Percentiles rank a stretch among this genome's conserved stretches.
These are phyloP conservation scores for Brassica incana DNA, from an alignment of 345 rosid genomes.

Conservation along the genomic window DNA sequence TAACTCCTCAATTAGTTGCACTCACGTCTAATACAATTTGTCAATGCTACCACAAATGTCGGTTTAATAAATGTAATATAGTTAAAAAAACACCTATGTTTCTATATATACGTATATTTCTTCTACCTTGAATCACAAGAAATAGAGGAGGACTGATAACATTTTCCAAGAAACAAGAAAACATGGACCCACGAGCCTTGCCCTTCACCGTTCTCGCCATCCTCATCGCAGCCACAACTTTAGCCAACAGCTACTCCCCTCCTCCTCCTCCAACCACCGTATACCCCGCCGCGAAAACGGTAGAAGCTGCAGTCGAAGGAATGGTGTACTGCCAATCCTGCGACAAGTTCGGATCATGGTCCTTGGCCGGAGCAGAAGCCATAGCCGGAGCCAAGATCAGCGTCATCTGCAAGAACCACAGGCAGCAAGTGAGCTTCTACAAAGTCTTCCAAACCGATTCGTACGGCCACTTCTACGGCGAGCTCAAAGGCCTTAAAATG, in stretches of 20 bases:
- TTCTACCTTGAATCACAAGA: constrained; percentile 16
- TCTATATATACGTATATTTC: background rate
- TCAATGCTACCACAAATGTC: background rate
- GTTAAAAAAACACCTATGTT: background rate
- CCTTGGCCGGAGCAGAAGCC: constrained; percentile 63
- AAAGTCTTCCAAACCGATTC: constrained; percentile 57
- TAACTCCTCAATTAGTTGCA: constrained; percentile 17
- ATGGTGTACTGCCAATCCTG: constrained; percentile 87
- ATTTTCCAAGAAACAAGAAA: background rate
- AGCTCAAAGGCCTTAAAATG: constrained; percentile 59
- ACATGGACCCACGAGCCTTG: constrained; percentile 29
- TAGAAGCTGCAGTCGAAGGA: constrained; percentile 71
- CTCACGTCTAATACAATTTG: constrained; percentile 32
- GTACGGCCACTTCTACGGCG: constrained; percentile 71
- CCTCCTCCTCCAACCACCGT: constrained; percentile 28
- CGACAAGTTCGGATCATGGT: constrained; percentile 65
- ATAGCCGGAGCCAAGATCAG: constrained; percentile 69
- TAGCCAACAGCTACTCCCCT: constrained; percentile 36
- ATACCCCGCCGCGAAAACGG: constrained; percentile 40
- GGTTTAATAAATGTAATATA: background rate
- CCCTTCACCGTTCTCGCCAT: constrained; percentile 39
- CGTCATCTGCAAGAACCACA: constrained; percentile 67
- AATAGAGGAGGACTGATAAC: constrained; percentile 39
- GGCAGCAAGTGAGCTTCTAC: constrained; percentile 58
- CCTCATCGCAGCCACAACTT: constrained; percentile 22